A percentile compares a stretch with the other conserved stretches of the same genome.
Conservation (phyloP, 2,329 filamentous ascomycete genomes). For the Venturia pyrina region DNA sequence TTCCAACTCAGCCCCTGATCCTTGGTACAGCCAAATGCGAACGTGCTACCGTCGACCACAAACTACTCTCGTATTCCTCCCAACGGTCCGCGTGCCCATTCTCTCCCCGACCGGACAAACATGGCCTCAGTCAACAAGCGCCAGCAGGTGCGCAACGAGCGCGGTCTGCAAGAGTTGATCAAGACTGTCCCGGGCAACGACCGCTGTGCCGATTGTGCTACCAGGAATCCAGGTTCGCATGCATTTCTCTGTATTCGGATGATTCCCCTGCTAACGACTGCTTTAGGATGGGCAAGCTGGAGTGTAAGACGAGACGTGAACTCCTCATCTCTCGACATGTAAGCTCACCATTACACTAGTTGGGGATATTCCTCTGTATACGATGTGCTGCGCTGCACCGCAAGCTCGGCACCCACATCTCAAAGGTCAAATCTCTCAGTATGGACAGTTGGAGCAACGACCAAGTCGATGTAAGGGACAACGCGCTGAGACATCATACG, state of each 20-base stretch:
- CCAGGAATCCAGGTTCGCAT: conserved; percentile 75
- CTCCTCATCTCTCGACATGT: background rate
- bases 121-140: conserved; percentile 71
- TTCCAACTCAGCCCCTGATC: background rate
- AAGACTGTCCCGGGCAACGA: conserved; percentile 80
- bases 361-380: conserved; percentile 96
- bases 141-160: conserved; percentile 96
- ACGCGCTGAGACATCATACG: conserved; percentile 13
- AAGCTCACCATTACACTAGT: conserved; percentile 38
- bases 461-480: conserved; percentile 73
- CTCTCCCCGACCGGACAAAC: background rate
- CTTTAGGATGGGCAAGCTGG: conserved; percentile 87
- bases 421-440: conserved; percentile 95
- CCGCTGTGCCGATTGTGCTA: conserved; percentile 83
- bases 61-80: background rate
- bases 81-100: background rate
- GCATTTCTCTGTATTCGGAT: conserved; percentile 11
- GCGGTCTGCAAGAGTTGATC: conserved; percentile 79
- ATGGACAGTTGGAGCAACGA: conserved; percentile 98
- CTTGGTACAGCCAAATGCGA: background rate
- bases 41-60: background rate
- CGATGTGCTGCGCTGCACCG: conserved; percentile 91
- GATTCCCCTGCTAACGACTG: conserved; percentile 11
- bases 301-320: conserved; percentile 52
- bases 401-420: conserved; percentile 94